Evolutionary conservation across 441 rosid genomes (phyloP), one percentile per base, ranked within the genome.

Genomic region (Viola pubescens): DNA sequence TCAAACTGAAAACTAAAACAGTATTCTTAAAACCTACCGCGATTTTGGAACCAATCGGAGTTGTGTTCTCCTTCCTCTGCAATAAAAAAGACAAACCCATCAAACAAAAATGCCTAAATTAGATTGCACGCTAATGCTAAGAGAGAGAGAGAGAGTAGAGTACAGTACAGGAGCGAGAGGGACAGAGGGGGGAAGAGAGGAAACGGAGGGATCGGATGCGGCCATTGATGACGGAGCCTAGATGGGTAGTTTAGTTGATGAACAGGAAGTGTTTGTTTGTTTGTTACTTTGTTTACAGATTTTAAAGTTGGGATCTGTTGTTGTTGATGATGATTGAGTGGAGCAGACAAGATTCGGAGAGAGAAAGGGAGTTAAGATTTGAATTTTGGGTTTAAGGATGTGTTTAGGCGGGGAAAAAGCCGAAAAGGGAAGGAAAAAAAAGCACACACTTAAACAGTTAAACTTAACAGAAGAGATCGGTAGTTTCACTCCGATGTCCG

Each of bases 1-100:
- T 10, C 38, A 38, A 16, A 0, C 0, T 7, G 4, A 43, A 44
- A 7, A 26, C 7, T 37, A 26, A 38, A 59, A 50, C 9, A 0
- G 0, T 13, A 34, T 6, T 7, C 6, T 9, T 41, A 11, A 34
- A 58, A 42, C 64, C 2, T 81, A 92, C 97, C 61, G 78, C 75
- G 49, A 89, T 79, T 78, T 84, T 92, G 0, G 86, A 78, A 64
- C 84, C 79, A 54, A 82, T 53, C 2, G 86, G 91, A 44, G 79
- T 72, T n/a, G 62, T 9, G 51, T 69, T 81, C 71, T 89, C 91
- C 70, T 87, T 89, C 74, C 68, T 82, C 98, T 89, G 88, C 80
- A 64, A 72, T 39, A 13, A 19, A 73, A 62, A 41, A 60, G 43
- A 51, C 5, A 3, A 52, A 46, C 49, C 9, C 9, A 46, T 8